A percentile compares a stretch with the other conserved stretches of the same genome.
Evolutionary conservation across 2,329 filamentous ascomycete species (phyloP).

Genomic region (Aspergillus brasiliensis): DNA sequence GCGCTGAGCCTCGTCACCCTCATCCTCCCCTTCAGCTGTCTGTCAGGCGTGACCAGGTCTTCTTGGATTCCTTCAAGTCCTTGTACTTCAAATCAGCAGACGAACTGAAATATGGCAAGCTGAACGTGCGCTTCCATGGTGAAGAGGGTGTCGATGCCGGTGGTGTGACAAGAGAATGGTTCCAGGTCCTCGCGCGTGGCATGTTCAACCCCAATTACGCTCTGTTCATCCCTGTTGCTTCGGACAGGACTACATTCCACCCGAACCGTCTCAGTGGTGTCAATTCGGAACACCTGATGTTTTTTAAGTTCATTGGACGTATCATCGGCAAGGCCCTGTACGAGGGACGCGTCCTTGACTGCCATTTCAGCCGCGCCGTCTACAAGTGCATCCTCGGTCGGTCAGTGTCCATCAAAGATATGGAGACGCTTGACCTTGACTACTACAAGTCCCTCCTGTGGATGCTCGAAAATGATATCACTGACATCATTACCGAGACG

Average conservation of each 20-base stretch:
- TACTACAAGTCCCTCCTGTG: conserved; percentile 98
- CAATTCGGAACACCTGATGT: conserved; percentile 93
- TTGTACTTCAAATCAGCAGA: conserved; percentile 95
- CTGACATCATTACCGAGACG: conserved; percentile 93
- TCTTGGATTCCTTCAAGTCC: conserved; percentile 98
- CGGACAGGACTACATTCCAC: conserved; percentile 97
- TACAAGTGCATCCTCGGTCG: conserved; percentile 98
- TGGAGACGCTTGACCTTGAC: conserved; percentile 97
- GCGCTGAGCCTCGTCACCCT: conserved; percentile 69
- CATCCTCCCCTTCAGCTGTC: conserved; percentile 80
- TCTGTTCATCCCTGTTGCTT: conserved; percentile 93
- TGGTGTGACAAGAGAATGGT: conserved; percentile 98
- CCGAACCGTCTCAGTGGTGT: conserved; percentile 91
- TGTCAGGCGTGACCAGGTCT: conserved; percentile 91
- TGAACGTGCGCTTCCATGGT: conserved; percentile 95
- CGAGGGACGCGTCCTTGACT: conserved; percentile 92
- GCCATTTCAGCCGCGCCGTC: conserved; percentile 97
- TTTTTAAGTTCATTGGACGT: conserved; percentile 99
- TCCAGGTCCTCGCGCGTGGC: conserved; percentile 92
- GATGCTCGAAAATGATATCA: conserved; percentile 99
- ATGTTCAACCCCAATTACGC: conserved; percentile 99
- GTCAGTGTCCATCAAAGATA: conserved; percentile 95
- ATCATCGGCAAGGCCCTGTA: conserved; percentile 98
- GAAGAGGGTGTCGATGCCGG: conserved; percentile 98
- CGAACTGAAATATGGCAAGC: conserved; percentile 98